Evolutionary conservation across 768 basidiomycete species (phyloP).

Genomic region (Serpula lacrymans): DNA sequence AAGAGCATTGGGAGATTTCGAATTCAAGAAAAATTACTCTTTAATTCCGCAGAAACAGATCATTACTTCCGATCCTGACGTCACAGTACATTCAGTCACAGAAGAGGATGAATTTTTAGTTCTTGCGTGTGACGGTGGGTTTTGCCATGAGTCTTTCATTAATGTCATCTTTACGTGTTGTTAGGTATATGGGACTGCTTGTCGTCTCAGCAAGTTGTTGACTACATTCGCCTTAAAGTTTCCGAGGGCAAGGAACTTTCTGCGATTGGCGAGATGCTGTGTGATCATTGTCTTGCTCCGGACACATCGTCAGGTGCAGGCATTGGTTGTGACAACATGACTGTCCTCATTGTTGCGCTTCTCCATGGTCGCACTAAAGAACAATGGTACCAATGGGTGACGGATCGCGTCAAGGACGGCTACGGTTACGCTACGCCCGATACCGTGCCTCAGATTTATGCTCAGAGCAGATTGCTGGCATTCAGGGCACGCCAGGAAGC

Average conservation of each 20-base stretch:
- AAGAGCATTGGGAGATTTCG: slow-evolving; percentile 94
- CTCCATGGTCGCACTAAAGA: slow-evolving; percentile 84
- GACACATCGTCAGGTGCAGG: slow-evolving; percentile 88
- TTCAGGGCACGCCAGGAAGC: slow-evolving; percentile 63
- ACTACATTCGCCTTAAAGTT: slow-evolving; percentile 80
- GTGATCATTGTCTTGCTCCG: slow-evolving; percentile 91
- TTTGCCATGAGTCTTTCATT: not conserved
- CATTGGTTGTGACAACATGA: slow-evolving; percentile 99
- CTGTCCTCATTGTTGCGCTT: slow-evolving; percentile 85
- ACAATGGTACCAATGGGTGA: slow-evolving; percentile 91
- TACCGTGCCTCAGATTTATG: slow-evolving; percentile 72
- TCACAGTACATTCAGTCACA: slow-evolving; percentile 76
- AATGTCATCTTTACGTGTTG: slow-evolving; percentile 6
- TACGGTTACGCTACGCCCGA: slow-evolving; percentile 79
- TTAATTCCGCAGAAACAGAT: slow-evolving; percentile 86
- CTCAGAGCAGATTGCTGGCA: slow-evolving; percentile 56
- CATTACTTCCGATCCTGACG: slow-evolving; percentile 92
- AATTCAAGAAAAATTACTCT: slow-evolving; percentile 92
- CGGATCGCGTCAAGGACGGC: slow-evolving; percentile 70
- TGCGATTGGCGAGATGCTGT: slow-evolving; percentile 88
- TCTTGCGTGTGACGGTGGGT: slow-evolving; percentile 93
- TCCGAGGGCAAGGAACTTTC: slow-evolving; percentile 72
- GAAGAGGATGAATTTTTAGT: slow-evolving; percentile 95
- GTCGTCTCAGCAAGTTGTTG: slow-evolving; percentile 86
- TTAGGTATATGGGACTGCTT: slow-evolving; percentile 99